A percentile compares a stretch with the other conserved stretches of the same genome.
Conservation (phyloP, 176 grass and related monocot genomes). For the Aegilops umbellulata region DNA sequence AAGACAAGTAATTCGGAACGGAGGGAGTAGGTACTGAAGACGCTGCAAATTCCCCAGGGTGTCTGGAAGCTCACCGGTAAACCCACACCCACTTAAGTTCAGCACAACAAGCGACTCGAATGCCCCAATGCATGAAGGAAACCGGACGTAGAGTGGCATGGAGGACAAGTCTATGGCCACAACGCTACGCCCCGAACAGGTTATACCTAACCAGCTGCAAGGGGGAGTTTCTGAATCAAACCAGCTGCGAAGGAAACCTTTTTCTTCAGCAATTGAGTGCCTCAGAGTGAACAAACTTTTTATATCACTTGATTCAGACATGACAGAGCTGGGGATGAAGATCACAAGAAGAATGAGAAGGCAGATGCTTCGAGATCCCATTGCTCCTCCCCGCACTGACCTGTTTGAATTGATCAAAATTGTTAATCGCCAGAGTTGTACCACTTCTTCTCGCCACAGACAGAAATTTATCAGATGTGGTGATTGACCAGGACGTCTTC, state of each 20-base stretch:
- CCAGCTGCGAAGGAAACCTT: constrained; percentile 68
- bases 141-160: constrained; percentile 47
- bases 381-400: neutral
- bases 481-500: too few relatives aligned
- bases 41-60: constrained; percentile 37
- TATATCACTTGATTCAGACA: constrained; percentile 52
- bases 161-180: constrained; percentile 67
- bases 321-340: constrained; percentile 28
- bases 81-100: constrained; percentile 80
- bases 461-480: too few relatives aligned
- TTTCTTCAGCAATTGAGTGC: constrained; percentile 48
- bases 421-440: too few relatives aligned
- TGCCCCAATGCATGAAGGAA: constrained; percentile 54
- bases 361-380: constrained; percentile 26
- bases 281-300: constrained; percentile 57
- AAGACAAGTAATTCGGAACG: too few relatives aligned
- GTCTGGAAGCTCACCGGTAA: constrained; percentile 68
- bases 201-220: constrained; percentile 77
- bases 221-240: constrained; percentile 69
- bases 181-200: constrained; percentile 42
- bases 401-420: too few relatives aligned
- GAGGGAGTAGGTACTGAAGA: constrained; percentile 57
- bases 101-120: constrained; percentile 60
- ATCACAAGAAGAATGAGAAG: constrained; percentile 41
- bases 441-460: too few relatives aligned